These are phyloP conservation scores for Cutaneotrichosporon sp. DNA, from an alignment of 1,284 basidiomycete genomes.

Conservation along the genomic window DNA sequence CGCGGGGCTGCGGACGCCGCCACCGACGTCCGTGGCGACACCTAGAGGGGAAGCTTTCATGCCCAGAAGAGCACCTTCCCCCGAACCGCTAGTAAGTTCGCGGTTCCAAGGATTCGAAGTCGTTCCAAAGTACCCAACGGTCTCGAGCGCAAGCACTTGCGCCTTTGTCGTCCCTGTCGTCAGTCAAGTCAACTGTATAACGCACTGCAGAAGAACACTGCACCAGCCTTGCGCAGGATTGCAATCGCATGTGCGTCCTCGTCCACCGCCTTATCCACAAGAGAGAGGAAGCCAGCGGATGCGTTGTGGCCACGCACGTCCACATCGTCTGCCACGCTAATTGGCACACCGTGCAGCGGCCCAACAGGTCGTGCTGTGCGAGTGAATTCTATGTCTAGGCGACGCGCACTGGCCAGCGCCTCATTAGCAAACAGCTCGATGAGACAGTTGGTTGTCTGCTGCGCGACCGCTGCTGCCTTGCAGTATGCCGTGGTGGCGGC, in stretches of 20 bases:
- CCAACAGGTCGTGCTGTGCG: constrained; percentile 56
- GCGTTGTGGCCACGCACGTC: constrained; percentile 48
- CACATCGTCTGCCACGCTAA: constrained; percentile 60
- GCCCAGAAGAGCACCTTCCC: constrained; percentile 53
- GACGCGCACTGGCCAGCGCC: constrained; percentile 61
- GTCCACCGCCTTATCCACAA: constrained; percentile 22
- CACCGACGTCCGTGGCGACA: constrained; percentile 54
- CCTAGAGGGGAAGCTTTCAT: constrained; percentile 35
- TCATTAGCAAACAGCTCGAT: constrained; percentile 67
- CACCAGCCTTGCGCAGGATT: constrained; percentile 33
- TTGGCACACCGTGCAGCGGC: constrained; percentile 63
- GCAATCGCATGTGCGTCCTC: constrained; percentile 24
- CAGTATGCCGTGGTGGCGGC: constrained; percentile 37
- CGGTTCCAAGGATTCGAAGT: constrained; percentile 52
- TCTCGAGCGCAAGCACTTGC: constrained; percentile 37
- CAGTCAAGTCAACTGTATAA: constrained; percentile 1
- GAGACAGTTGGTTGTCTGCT: constrained; percentile 62
- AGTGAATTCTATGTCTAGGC: constrained; percentile 61
- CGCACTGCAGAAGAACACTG: constrained; percentile 26
- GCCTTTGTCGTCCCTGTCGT: constrained; percentile 24
- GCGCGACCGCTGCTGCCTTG: constrained; percentile 31
- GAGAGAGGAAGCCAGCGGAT: constrained; percentile 27
- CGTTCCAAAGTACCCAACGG: constrained; percentile 37
- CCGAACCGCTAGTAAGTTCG: constrained; percentile 50
- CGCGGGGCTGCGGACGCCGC: constrained; percentile 39